Evolutionary conservation across 2,329 filamentous ascomycete genomes (phyloP).

Genomic region (Neofusicoccum ribis): DNA sequence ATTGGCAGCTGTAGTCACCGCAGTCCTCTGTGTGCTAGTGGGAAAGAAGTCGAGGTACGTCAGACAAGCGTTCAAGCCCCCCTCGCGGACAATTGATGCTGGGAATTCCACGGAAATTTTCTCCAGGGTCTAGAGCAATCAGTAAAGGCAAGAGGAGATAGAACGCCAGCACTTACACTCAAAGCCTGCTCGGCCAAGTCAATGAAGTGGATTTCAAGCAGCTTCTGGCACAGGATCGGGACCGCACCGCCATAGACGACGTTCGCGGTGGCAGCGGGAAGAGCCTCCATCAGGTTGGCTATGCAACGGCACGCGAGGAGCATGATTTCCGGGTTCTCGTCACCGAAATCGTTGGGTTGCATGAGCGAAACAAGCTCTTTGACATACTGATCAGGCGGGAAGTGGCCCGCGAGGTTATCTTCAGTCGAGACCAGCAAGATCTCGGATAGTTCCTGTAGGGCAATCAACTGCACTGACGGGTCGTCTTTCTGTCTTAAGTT

Average conservation of each 20-base stretch:
- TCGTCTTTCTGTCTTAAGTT: constrained; percentile 79
- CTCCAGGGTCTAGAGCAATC: constrained; percentile 67
- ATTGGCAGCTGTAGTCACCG: constrained; percentile 95
- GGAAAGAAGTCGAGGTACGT: constrained; percentile 97
- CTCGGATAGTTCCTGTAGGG: constrained; percentile 89
- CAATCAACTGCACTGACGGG: constrained; percentile 83
- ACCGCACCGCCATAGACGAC: constrained; percentile 98
- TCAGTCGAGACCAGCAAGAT: constrained; percentile 93
- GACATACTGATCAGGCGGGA: constrained; percentile 90
- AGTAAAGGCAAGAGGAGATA: constrained; percentile 2
- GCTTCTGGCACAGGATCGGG: constrained; percentile 88
- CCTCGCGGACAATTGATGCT: constrained; percentile 90
- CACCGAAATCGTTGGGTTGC: constrained; percentile 82
- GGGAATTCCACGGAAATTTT: constrained; percentile 98
- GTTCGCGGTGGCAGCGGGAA: constrained; percentile 88
- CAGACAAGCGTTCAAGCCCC: constrained; percentile 90
- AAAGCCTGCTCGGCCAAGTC: constrained; percentile 95
- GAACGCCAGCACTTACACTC: constrained; percentile 58
- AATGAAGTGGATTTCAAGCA: constrained; percentile 95
- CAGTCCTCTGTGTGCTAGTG: constrained; percentile 93
- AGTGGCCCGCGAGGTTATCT: constrained; percentile 92
- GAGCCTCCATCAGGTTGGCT: constrained; percentile 95
- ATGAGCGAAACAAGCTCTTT: constrained; percentile 91
- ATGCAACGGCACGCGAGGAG: constrained; percentile 92
- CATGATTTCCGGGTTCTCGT: constrained; percentile 97